phyloP scores from a whole-genome alignment of 495 filamentous ascomycete genomes.

The Penicillium odoratum region DNA sequence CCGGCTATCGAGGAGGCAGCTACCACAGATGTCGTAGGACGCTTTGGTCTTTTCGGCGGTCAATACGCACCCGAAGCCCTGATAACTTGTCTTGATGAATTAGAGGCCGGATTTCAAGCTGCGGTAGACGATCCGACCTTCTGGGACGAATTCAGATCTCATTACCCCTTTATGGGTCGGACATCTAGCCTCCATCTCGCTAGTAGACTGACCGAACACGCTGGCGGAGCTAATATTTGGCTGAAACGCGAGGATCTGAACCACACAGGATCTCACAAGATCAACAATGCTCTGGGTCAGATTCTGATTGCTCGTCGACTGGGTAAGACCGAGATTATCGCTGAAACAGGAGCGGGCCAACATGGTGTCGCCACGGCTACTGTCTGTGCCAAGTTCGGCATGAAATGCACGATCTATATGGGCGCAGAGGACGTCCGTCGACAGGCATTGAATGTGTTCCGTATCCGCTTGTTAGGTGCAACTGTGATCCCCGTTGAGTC shows the following conservation, averaged over 20 bases:
- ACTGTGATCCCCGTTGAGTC: conserved; percentile 62
- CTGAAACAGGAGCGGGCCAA: conserved; percentile 94
- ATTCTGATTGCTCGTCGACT: conserved; percentile 82
- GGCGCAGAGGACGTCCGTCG: conserved; percentile 90
- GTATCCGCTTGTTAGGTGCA: conserved; percentile 93
- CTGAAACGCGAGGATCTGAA: conserved; percentile 94
- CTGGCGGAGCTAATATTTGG: conserved; percentile 83
- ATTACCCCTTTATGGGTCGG: too few species aligned
- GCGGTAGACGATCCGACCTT: too few species aligned
- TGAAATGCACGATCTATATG: conserved; percentile 97
- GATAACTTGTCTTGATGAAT: too few species aligned
- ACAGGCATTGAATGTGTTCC: conserved; percentile 93
- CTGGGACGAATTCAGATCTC: too few species aligned
- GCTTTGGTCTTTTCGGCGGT: too few species aligned
- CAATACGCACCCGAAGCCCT: too few species aligned
- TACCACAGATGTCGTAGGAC: too few species aligned
- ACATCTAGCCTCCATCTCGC: too few species aligned
- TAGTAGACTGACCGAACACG: not conserved
- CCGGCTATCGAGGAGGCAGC: too few species aligned
- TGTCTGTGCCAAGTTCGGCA: conserved; percentile 93
- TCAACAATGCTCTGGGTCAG: conserved; percentile 86
- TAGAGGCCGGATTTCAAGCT: too few species aligned
- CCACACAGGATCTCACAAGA: conserved; percentile 86
- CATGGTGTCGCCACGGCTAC: conserved; percentile 95
- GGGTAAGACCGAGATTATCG: conserved; percentile 92